Evolutionary conservation across 2,329 filamentous ascomycete species (phyloP), one percentile per base, ranked within the genome.

Genomic region (Cercospora canescens): DNA sequence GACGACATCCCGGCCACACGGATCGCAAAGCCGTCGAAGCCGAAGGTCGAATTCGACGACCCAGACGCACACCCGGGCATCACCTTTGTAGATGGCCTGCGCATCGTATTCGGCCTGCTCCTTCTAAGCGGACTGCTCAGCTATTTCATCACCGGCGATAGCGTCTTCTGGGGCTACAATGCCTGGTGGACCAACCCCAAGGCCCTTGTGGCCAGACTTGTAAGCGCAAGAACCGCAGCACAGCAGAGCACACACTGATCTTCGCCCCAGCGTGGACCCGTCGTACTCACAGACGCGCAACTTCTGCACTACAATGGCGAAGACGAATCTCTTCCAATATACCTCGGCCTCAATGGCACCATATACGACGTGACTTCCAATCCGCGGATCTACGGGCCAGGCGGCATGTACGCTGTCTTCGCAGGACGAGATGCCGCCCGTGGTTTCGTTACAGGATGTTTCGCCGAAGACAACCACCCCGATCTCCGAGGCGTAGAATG

Each of bases 361-460:
- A 91, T 96, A 80, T 95, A 91, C 84, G 92, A 96, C 79, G 92
- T 96, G 45, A 87, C 87, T n/a, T 80, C 85, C 32, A 89, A 88
- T 62, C 78, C 77, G 9, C 69, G 71, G 32, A 70, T 76, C 65
- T 85, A 85, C 84, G 87, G 72, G 79, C 85, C 94, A 0, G 93
- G 93, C 30, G 95, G 94, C 4, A 88, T 88, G 39, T 99, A 99
- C 83, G 85, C 89, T 74, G 89, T 91, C 81, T 97, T 99, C 79
- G 88, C 93, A 0, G 95, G 94, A 67, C 85, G 86, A 68, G 95
- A 99, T 79, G 94, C 94, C 35, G 88, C 91, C 14, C 90, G 95
- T 57, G 93, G 90, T 21, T 99, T 93, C 79, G 89, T 99, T 21
- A 98, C 95, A 2, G 93, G 92, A 18, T 99, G 95, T 79, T 99